Evolutionary conservation across 805 yeast species (phyloP), one percentile per base, ranked within the genome.

Genomic region (Danielia oregonensis): DNA sequence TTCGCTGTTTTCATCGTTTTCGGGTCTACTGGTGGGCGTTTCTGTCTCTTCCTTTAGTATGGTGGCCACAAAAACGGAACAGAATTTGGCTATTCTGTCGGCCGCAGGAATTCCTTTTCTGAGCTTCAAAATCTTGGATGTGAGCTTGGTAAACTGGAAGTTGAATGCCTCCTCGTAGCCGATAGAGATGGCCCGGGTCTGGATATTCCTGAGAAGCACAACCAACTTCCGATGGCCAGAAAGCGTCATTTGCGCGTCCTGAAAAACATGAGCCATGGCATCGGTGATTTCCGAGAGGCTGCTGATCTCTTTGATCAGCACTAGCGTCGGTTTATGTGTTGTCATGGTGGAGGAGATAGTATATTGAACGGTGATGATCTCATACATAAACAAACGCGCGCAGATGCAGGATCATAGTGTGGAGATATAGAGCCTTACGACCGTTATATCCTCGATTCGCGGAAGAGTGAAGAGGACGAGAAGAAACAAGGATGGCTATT

Each of bases 161-260:
- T 74, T 72, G 55, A 89, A 91, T 15, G 70, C 68, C 19, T 75
- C 80, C 39, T 75, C 79, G 29, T 64, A 57, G 2, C 67, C 77
- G 23, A 78, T 59, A 5, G 68, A 68, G 8, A 65, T 55, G 1
- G 93, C 76, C 44, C 76, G 72, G 11, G 62, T 46, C 37, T 81
- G 83, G 11, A 86, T 62, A 29, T 73, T 70, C 50, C 72, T 74
- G 51, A 88, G 52, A 5, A 83, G 70, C 7, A 78, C 74, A 5
- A 81, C 76, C 38, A 85, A 79, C 51, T 84, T 83, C 30, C 85
- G 68, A 56, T 88, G 96, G 2, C 89, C 82, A 0, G 89, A 81
- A 21, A 80, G 68, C 2, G 86, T 70, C 15, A 61, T 43, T 51
- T 88, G 97, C 0, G 93, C 85, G 37, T 82, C 91, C 51, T 84